Evolutionary conservation across 2,329 filamentous ascomycete species (phyloP).

Genomic region (Ophiostoma australiae): DNA sequence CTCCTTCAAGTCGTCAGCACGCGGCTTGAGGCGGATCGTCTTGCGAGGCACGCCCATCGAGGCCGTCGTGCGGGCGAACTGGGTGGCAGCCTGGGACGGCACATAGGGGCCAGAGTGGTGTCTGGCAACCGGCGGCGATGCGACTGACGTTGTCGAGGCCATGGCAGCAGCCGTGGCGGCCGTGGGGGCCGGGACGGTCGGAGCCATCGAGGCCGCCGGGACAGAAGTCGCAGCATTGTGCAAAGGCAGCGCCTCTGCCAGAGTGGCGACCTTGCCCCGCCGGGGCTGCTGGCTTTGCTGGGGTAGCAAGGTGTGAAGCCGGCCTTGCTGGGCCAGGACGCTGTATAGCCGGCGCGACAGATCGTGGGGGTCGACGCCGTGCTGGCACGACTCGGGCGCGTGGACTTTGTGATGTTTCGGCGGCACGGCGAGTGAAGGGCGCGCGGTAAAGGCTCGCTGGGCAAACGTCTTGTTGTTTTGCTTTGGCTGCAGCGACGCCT

Average conservation of each 20-base stretch:
- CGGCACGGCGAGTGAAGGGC: neutral
- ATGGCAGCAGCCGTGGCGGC: neutral
- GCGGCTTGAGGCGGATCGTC: neutral
- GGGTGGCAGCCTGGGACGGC: constrained; percentile 50
- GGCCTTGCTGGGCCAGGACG: constrained; percentile 48
- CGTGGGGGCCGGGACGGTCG: constrained; percentile 15
- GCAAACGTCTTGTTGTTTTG: neutral
- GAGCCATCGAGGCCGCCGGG: neutral
- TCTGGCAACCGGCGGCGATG: neutral
- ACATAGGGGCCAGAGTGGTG: constrained; percentile 40
- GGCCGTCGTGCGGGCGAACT: constrained; percentile 52
- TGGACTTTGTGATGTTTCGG: neutral
- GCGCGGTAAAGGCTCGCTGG: no score
- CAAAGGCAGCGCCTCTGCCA: neutral
- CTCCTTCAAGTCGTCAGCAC: neutral
- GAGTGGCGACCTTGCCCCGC: no score
- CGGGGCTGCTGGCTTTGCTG: neutral
- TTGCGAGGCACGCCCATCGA: constrained; percentile 26
- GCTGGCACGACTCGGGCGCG: constrained; percentile 4
- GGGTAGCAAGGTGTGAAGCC: neutral
- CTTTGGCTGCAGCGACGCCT: neutral
- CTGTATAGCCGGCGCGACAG: constrained; percentile 48
- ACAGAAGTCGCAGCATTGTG: no score
- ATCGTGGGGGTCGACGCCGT: constrained; percentile 50
- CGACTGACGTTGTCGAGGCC: neutral